Evolutionary conservation across 192 early-diverging fungal species (phyloP).

Genomic region (Backusella parvicylindrica): DNA sequence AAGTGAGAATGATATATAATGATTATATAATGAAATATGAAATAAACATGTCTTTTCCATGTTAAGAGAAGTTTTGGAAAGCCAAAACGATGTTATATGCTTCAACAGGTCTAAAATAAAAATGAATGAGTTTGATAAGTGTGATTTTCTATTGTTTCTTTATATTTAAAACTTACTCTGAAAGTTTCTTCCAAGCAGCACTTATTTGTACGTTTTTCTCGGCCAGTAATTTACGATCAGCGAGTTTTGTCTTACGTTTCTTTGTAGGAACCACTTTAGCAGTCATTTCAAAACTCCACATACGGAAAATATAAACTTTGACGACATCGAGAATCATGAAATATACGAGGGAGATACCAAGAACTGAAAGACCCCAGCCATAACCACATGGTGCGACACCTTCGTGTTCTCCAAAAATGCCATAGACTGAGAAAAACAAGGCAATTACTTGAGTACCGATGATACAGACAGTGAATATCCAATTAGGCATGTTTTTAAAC

Average conservation of each 20-base stretch:
- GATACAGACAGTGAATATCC: conserved; percentile 77
- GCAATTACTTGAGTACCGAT: conserved; percentile 90
- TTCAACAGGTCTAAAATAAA: conserved; percentile 17
- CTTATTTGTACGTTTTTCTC: conserved; percentile 46
- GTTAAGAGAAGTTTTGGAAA: conserved; percentile 16
- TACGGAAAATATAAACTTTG: conserved; percentile 83
- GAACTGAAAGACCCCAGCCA: conserved; percentile 68
- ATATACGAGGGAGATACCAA: conserved; percentile 75
- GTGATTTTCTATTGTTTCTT: background rate
- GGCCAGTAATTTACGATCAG: conserved; percentile 43
- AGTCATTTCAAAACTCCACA: conserved; percentile 90
- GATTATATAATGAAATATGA: background rate
- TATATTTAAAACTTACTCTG: conserved; percentile 16
- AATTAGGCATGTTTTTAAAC: conserved; percentile 83
- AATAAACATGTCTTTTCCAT: background rate
- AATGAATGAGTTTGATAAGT: background rate
- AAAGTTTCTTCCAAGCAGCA: conserved; percentile 37
- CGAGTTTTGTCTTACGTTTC: conserved; percentile 59
- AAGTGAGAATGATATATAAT: background rate
- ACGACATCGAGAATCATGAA: conserved; percentile 86
- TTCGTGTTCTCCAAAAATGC: conserved; percentile 57
- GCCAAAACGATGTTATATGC: conserved; percentile 16
- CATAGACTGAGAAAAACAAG: conserved; percentile 74
- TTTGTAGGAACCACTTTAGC: conserved; percentile 77
- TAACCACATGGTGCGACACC: conserved; percentile 63